Evolutionary conservation across 148 eudicot genomes (phyloP).

Genomic region (Persicaria maculosa): DNA sequence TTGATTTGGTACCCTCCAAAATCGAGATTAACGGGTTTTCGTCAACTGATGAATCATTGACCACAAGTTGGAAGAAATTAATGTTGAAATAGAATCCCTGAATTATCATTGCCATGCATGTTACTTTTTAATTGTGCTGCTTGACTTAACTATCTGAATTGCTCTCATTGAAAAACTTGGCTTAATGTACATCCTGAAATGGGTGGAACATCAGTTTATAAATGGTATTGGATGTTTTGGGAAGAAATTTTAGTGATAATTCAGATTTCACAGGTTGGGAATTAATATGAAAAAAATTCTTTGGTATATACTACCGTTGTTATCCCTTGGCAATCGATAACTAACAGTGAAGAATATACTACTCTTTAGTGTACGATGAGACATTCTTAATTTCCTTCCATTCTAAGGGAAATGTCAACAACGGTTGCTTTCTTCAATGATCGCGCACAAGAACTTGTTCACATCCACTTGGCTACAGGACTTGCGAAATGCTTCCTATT

Average conservation of each 20-base stretch:
- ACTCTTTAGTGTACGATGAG: conserved; percentile 66
- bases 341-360: not conserved
- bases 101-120: not conserved
- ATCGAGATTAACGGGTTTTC: not conserved
- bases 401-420: conserved; percentile 73
- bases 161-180: not conserved
- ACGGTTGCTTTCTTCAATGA: conserved; percentile 77
- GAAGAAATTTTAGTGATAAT: not conserved
- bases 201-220: not conserved
- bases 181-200: not conserved
- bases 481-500: conserved; percentile 52
- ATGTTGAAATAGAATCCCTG: not conserved
- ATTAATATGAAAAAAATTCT: not conserved
- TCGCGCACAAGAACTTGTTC: conserved; percentile 72
- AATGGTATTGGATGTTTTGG: no score
- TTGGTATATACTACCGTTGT: not conserved
- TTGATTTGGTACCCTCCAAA: not conserved
- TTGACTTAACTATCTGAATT: not conserved
- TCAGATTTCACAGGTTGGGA: not conserved
- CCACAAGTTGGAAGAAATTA: not conserved
- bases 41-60: not conserved
- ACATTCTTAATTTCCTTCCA: conserved; percentile 66
- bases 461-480: conserved; percentile 68
- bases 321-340: not conserved
- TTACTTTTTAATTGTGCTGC: not conserved